Conservation (phyloP, 2,329 filamentous ascomycete species). For the Phaeosphaeria sp. region DNA sequence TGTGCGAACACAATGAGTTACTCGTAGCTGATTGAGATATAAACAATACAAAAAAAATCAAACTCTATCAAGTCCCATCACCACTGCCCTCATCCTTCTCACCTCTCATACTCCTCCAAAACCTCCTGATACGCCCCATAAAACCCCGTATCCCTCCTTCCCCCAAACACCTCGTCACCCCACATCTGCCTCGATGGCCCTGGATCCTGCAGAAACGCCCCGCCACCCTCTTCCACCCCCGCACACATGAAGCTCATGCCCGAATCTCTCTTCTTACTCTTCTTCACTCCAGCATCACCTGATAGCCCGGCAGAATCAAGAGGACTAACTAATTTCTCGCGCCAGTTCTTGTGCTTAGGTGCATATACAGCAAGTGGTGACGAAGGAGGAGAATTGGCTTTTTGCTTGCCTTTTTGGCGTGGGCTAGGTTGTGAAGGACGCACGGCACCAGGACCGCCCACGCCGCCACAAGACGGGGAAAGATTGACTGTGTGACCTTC, state of each 20-base stretch:
- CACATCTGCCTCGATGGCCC: slow-evolving; percentile 1
- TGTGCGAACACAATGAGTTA: no score
- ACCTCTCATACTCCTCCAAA: slow-evolving; percentile 17
- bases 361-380: not conserved
- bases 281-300: slow-evolving; percentile 3
- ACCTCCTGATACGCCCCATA: slow-evolving; percentile 22
- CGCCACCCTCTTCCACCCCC: slow-evolving; percentile 15
- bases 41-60: not conserved
- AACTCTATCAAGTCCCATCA: not conserved
- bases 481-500: slow-evolving; percentile 15
- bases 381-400: not conserved
- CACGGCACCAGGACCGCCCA: slow-evolving; percentile 19
- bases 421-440: not conserved
- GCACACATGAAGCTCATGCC: slow-evolving; percentile 30
- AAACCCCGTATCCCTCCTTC: slow-evolving; percentile 18
- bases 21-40: no score
- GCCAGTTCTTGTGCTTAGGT: slow-evolving; percentile 12
- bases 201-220: not conserved
- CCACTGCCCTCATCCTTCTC: not conserved
- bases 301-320: not conserved
- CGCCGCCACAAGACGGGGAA: slow-evolving; percentile 16
- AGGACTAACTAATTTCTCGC: slow-evolving; percentile 10
- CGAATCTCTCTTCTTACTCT: slow-evolving; percentile 13
- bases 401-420: slow-evolving; percentile 6
- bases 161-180: not conserved